Evolutionary conservation across 2,329 filamentous ascomycete species (phyloP), one percentile per base, ranked within the genome.

Genomic region (Phialophora expanda): DNA sequence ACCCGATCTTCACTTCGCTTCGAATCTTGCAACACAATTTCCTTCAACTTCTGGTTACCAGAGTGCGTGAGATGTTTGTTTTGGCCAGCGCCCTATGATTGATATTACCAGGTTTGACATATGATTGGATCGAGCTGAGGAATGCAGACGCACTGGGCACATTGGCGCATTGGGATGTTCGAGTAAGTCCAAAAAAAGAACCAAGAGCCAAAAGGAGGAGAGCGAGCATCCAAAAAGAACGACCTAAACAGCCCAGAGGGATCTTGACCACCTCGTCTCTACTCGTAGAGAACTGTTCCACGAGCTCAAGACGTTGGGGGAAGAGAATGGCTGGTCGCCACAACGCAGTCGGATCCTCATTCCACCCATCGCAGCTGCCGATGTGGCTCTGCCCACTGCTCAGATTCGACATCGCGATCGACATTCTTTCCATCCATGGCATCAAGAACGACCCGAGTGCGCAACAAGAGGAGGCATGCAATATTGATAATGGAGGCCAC

Each of bases 161-260:
- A 63, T 51, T 65, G 67, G 56, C 53, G 62, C 63, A 59, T 38
- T 55, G 58, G 32, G 54, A 67, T 65, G 62, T 66, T 63, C 63
- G 60, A 66, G 60, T 64, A 67, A 69, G 65, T 63, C 67, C 58
- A 64, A 65, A 63, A 67, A 41, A 53, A 53, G 53, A 56, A 34
- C 56, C 61, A 57, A 67, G 64, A 63, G 22, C 62, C 61, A 69
- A 67, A 69, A 60, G 50, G 32, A 30, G 56, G 48, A 50, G 50
- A 26, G 50, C 51, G 60, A 60, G 58, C 38, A 69, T 67, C 67
- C 65, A 69, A 69, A 69, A 69, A 69, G 67, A 69, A 67, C 67
- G 65, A 69, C 60, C 58, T 63, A 26, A 66, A 8, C 58, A 57
- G 56, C 61, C 22, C 61, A 61, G 48, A 46, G 14, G 24, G 34